phyloP scores from a whole-genome alignment of 371 early-diverging fungal genomes.

The Homolaphlyctis polyrhiza region DNA sequence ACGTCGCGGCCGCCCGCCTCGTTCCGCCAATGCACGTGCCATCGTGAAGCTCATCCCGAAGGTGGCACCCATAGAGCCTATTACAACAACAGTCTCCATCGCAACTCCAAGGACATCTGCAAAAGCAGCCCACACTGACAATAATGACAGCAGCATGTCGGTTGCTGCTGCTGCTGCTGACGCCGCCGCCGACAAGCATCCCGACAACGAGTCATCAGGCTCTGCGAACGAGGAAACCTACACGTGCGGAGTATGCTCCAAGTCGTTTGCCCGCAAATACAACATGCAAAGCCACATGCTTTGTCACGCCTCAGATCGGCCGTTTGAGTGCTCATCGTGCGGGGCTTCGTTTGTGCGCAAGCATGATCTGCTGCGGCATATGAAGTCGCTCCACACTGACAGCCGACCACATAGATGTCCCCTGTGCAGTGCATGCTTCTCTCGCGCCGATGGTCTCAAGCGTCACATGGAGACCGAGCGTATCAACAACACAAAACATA shows the following conservation, averaged over 20 bases:
- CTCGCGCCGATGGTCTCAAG: not conserved
- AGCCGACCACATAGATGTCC: conserved; percentile 1
- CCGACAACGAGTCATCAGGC: not conserved
- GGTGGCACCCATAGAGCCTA: not conserved
- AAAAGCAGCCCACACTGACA: no score
- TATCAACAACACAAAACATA: no score
- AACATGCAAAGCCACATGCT: conserved; percentile 31
- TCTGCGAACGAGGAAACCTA: conserved; percentile 5
- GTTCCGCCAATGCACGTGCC: not conserved
- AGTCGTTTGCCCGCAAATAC: conserved; percentile 29
- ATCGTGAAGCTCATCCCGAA: not conserved
- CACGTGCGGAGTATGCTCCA: conserved; percentile 21
- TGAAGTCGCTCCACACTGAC: not conserved
- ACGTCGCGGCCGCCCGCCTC: not conserved
- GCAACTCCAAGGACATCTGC: not conserved
- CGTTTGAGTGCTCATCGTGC: conserved; percentile 34
- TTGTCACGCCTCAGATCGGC: conserved; percentile 24
- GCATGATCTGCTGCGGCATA: conserved; percentile 65
- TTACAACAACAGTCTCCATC: not conserved
- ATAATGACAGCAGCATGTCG: no score
- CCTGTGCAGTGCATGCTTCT: not conserved
- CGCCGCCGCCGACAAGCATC: not conserved
- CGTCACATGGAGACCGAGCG: not conserved
- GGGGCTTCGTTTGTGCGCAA: conserved; percentile 39
- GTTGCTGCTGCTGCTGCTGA: not conserved